Conservation (phyloP, 2,329 filamentous ascomycete species). For the Elsinoe fawcettii region DNA sequence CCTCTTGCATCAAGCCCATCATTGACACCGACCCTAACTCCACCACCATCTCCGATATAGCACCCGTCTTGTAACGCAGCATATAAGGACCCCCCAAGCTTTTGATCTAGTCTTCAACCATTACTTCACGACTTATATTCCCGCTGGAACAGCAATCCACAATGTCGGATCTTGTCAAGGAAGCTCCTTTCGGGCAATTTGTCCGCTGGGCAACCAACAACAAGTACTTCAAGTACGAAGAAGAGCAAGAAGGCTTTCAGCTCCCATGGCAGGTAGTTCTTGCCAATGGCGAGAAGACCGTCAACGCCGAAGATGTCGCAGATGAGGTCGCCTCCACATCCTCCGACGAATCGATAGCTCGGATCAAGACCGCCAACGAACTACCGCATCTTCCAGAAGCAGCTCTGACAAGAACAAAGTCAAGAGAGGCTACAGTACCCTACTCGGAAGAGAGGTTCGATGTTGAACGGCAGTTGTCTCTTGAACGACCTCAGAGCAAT, state of each 20-base stretch:
- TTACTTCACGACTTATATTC: too few relatives aligned
- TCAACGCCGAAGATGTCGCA: neutral
- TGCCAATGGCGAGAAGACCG: neutral
- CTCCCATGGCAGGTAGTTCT: slow-evolving; percentile 16
- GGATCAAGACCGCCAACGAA: slow-evolving; percentile 13
- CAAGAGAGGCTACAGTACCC: slow-evolving; percentile 9
- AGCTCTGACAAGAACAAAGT: slow-evolving; percentile 6
- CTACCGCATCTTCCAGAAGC: neutral
- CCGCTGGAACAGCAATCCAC: neutral
- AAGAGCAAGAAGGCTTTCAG: slow-evolving; percentile 49
- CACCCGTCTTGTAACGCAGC: neutral
- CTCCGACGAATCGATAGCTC: slow-evolving; percentile 9
- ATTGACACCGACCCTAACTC: neutral
- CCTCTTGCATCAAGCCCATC: neutral
- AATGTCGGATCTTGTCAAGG: slow-evolving; percentile 34
- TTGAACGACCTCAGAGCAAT: slow-evolving; percentile 16
- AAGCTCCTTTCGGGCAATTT: slow-evolving; percentile 41
- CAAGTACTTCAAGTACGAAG: slow-evolving; percentile 39
- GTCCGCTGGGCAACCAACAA: slow-evolving; percentile 38
- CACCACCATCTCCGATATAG: neutral
- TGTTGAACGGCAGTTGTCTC: slow-evolving; percentile 8
- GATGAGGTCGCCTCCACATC: slow-evolving; percentile 13
- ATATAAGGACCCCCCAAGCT: too few relatives aligned
- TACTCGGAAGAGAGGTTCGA: neutral
- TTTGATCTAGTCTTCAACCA: too few relatives aligned